These are phyloP conservation scores for Clonostachys byssicola DNA, from an alignment of 2,329 filamentous ascomycete species.

Conservation along the genomic window DNA sequence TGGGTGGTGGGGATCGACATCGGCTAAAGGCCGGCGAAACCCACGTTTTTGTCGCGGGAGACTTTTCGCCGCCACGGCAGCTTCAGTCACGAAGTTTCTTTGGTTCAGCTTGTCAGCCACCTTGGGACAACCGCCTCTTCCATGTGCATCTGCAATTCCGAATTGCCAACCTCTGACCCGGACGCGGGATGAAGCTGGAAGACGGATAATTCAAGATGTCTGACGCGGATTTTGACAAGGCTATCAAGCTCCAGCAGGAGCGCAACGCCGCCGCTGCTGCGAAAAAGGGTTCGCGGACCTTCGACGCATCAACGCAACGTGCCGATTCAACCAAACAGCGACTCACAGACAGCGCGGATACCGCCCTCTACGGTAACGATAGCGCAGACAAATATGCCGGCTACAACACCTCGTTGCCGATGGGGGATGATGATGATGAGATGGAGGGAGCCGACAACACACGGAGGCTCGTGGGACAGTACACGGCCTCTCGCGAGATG, in stretches of 20 bases:
- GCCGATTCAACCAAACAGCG: conserved; percentile 88
- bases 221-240: conserved; percentile 81
- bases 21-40: conserved; percentile 8
- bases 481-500: conserved; percentile 87
- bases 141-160: conserved; percentile 29
- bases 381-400: conserved; percentile 78
- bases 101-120: conserved; percentile 7
- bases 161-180: conserved; percentile 26
- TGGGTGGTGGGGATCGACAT: conserved; percentile 22
- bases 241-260: conserved; percentile 87
- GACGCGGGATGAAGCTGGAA: conserved; percentile 36
- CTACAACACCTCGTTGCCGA: conserved; percentile 86
- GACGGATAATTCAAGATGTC: conserved; percentile 48
- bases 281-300: conserved; percentile 77
- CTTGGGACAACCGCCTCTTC: conserved; percentile 9
- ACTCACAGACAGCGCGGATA: conserved; percentile 86
- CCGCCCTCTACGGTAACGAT: conserved; percentile 77
- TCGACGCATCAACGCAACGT: conserved; percentile 76
- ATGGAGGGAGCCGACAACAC: conserved; percentile 72
- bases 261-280: conserved; percentile 75
- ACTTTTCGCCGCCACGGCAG: conserved; percentile 24
- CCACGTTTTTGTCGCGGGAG: background rate
- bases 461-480: conserved; percentile 84
- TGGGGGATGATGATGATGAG: conserved; percentile 71
- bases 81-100: conserved; percentile 12